phyloP scores from a whole-genome alignment of 352 stramenopile genomes.

The Globisporangium cederbergense region DNA sequence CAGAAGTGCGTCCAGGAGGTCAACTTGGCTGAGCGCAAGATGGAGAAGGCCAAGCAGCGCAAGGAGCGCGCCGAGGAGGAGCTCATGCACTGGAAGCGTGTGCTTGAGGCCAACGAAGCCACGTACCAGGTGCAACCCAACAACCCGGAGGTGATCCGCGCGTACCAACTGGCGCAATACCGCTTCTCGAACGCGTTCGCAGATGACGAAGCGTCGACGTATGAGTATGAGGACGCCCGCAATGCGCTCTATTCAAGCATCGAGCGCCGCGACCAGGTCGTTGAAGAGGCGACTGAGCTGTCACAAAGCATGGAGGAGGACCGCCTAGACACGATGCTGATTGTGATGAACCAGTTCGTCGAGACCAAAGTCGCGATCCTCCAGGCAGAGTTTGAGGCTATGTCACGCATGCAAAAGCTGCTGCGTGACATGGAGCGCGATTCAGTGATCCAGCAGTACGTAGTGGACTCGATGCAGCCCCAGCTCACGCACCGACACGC shows the following conservation, averaged over 20 bases:
- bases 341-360: conserved; percentile 84
- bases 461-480: conserved; percentile 77
- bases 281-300: conserved; percentile 72
- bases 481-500: conserved; percentile 77
- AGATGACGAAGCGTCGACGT: conserved; percentile 54
- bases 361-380: conserved; percentile 82
- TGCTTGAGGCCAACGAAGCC: conserved; percentile 76
- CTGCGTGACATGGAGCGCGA: conserved; percentile 75
- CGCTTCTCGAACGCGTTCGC: conserved; percentile 60
- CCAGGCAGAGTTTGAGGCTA: conserved; percentile 75
- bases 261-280: conserved; percentile 71
- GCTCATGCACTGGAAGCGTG: conserved; percentile 67
- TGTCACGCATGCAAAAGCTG: conserved; percentile 60
- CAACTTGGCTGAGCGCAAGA: conserved; percentile 63
- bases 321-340: conserved; percentile 76
- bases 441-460: conserved; percentile 86
- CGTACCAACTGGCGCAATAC: conserved; percentile 59
- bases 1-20: conserved; percentile 80
- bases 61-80: conserved; percentile 67
- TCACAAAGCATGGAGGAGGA: conserved; percentile 84
- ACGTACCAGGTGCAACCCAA: conserved; percentile 80
- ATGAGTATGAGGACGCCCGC: conserved; percentile 62
- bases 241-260: conserved; percentile 56
- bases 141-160: conserved; percentile 67
- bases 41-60: conserved; percentile 64